These are phyloP conservation scores for Eustoma russellianum DNA, from an alignment of 257 asterid genomes.

Conservation along the genomic window DNA sequence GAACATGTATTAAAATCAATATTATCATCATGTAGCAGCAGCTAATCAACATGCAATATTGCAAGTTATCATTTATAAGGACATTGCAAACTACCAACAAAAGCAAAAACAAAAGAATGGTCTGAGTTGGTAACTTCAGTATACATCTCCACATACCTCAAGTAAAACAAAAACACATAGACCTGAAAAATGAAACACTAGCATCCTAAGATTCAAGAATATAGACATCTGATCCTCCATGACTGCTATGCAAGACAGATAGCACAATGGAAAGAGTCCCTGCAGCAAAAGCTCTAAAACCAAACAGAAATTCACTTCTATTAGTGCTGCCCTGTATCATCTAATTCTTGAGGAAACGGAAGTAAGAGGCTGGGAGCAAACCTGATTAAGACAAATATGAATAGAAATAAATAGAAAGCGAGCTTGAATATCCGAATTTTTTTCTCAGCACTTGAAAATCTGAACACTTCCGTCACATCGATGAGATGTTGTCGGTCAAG, in stretches of 20 bases:
- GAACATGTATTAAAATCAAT: too few species aligned
- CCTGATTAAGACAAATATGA: conserved; percentile 65
- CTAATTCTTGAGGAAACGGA: background rate
- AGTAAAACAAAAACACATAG: conserved; percentile 4
- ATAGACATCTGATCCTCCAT: conserved; percentile 39
- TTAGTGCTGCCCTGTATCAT: conserved; percentile 7
- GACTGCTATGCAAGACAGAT: conserved; percentile 30
- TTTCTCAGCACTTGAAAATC: conserved; percentile 55
- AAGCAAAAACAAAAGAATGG: too few species aligned
- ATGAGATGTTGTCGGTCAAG: conserved; percentile 56
- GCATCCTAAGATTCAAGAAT: conserved; percentile 40
- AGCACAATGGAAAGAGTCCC: conserved; percentile 35
- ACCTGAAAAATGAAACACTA: background rate
- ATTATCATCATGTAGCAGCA: too few species aligned
- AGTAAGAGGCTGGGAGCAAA: conserved; percentile 16
- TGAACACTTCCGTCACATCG: conserved; percentile 87
- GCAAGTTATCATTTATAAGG: too few species aligned
- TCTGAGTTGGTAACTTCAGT: too few species aligned
- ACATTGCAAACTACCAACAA: too few species aligned
- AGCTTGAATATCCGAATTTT: conserved; percentile 63
- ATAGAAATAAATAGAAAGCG: conserved; percentile 58
- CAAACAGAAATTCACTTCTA: conserved; percentile 22
- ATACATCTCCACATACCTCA: too few species aligned
- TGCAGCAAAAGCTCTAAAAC: conserved; percentile 27
- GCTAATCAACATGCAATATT: too few species aligned